Evolutionary conservation across 2,329 filamentous ascomycete species (phyloP).

Genomic region (Microcera coccophila): DNA sequence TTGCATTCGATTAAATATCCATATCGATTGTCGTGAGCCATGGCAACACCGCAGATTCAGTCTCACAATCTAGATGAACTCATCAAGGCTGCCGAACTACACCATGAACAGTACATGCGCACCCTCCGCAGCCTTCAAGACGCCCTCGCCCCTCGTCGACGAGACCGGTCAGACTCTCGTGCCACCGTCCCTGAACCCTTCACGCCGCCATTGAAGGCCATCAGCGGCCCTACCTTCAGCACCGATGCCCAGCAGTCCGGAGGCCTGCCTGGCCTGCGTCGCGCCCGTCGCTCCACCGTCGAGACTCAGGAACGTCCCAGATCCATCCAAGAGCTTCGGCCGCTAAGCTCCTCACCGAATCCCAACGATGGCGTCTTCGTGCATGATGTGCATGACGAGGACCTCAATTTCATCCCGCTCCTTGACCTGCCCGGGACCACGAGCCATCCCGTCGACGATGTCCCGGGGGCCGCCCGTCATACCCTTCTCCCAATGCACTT

Average conservation of each 20-base stretch:
- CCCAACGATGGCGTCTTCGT: constrained; percentile 17
- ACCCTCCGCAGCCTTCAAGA: constrained; percentile 30
- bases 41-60: constrained; percentile 11
- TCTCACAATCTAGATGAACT: constrained; percentile 35
- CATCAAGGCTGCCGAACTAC: constrained; percentile 30
- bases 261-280: constrained; percentile 12
- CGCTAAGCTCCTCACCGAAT: constrained; percentile 20
- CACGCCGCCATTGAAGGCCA: constrained; percentile 29
- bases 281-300: constrained; percentile 28
- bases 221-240: constrained; percentile 18
- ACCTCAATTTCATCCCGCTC: constrained; percentile 31
- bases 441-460: constrained; percentile 11
- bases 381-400: constrained; percentile 29
- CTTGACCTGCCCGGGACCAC: constrained; percentile 15
- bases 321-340: constrained; percentile 22
- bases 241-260: constrained; percentile 10
- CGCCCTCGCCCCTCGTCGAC: constrained; percentile 15
- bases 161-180: constrained; percentile 21
- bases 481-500: constrained; percentile 28
- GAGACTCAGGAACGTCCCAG: constrained; percentile 26
- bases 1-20: neutral
- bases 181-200: constrained; percentile 18
- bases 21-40: neutral
- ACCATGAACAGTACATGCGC: constrained; percentile 34
- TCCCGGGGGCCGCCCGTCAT: constrained; percentile 12